A percentile compares a stretch with the other conserved stretches of the same genome.
These are phyloP conservation scores for Globisporangium acanthophoron DNA, from an alignment of 352 stramenopile genomes.

Conservation along the genomic window DNA sequence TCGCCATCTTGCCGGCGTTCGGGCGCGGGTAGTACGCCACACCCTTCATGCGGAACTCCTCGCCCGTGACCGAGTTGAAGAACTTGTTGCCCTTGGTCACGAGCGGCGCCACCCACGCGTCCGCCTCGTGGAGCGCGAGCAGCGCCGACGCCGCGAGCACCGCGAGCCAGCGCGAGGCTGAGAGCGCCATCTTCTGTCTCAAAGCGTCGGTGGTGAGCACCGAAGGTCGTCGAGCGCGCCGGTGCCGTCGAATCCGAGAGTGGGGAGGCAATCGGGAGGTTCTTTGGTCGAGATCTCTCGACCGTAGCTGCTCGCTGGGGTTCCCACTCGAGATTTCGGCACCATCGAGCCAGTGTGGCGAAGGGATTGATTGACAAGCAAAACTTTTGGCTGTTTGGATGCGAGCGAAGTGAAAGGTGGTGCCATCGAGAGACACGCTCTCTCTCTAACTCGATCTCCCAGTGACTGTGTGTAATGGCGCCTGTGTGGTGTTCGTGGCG, in stretches of 20 bases:
- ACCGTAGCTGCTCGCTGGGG: not conserved
- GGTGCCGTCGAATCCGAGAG: no score
- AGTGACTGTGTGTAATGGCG: not conserved
- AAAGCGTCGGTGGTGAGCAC: no score
- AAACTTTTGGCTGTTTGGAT: not conserved
- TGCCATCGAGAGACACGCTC: no score
- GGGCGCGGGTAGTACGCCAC: conserved; percentile 69
- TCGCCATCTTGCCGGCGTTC: conserved; percentile 44
- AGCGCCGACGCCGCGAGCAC: not conserved
- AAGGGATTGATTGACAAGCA: not conserved
- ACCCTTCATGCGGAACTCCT: conserved; percentile 67
- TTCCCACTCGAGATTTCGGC: not conserved
- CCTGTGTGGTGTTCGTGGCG: no score
- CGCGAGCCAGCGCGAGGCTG: not conserved
- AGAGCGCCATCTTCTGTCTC: no score
- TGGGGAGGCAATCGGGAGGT: no score
- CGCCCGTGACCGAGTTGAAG: conserved; percentile 60
- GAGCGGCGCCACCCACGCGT: conserved; percentile 49
- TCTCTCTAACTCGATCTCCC: no score
- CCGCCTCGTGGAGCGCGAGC: conserved; percentile 17
- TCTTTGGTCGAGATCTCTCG: no score
- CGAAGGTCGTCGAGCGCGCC: no score
- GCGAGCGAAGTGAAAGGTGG: no score
- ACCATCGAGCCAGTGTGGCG: not conserved
- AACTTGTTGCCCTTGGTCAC: conserved; percentile 77